Evolutionary conservation across 2,329 filamentous ascomycete genomes (phyloP).

Genomic region (Fusarium abutilonis): DNA sequence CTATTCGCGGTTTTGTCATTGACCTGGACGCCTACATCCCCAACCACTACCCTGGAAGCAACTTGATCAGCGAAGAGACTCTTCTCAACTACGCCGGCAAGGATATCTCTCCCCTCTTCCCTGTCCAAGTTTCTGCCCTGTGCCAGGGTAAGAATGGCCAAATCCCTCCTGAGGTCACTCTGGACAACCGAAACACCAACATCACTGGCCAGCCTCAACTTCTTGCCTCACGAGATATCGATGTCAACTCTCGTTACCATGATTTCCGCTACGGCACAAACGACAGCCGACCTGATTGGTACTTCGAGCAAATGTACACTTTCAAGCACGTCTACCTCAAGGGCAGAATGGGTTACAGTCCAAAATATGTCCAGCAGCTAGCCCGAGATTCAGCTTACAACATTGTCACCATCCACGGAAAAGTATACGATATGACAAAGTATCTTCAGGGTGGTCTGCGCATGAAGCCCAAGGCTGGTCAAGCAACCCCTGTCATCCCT

Average conservation of each 20-base stretch:
- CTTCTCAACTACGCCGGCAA: conserved; percentile 84
- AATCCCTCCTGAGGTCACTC: conserved; percentile 76
- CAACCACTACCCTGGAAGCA: conserved; percentile 75
- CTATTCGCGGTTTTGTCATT: conserved; percentile 90
- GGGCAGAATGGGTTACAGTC: conserved; percentile 85
- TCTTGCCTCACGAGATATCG: conserved; percentile 65
- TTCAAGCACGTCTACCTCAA: conserved; percentile 84
- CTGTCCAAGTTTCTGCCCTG: conserved; percentile 90
- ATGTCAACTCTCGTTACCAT: conserved; percentile 83
- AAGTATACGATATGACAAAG: conserved; percentile 88
- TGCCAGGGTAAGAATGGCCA: conserved; percentile 79
- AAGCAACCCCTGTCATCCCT: conserved; percentile 56
- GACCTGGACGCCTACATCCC: conserved; percentile 76
- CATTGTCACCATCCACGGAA: conserved; percentile 80
- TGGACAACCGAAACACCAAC: conserved; percentile 86
- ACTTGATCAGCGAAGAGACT: conserved; percentile 63
- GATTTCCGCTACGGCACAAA: conserved; percentile 90
- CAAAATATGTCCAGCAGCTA: conserved; percentile 78
- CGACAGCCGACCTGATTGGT: conserved; percentile 90
- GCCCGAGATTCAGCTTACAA: conserved; percentile 69
- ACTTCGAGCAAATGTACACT: conserved; percentile 84
- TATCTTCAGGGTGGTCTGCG: conserved; percentile 81
- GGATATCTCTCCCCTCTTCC: conserved; percentile 90
- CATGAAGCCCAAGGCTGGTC: conserved; percentile 65
- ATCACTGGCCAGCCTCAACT: conserved; percentile 72